These are phyloP conservation scores for Pseudevernia furfuracea DNA, from an alignment of 495 filamentous ascomycete genomes.

Conservation along the genomic window DNA sequence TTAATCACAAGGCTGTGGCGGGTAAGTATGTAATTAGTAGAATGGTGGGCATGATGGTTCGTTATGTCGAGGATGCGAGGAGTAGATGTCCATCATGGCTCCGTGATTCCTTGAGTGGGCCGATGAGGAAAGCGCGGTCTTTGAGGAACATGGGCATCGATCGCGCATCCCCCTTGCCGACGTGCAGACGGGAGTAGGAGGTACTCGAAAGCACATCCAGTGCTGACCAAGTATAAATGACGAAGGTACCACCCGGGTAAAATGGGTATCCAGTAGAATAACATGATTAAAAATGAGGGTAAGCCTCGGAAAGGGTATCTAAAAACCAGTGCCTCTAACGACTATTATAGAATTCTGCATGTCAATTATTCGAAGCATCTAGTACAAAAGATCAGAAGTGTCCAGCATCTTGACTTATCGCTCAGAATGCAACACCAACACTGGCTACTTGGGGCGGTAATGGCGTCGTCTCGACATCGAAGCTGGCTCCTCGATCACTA, in stretches of 20 bases:
- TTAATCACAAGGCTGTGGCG: background rate
- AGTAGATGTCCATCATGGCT: background rate
- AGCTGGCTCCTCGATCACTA: background rate
- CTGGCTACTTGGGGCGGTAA: constrained; percentile 1
- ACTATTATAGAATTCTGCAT: background rate
- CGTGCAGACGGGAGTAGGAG: background rate
- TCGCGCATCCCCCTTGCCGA: background rate
- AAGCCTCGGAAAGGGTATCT: constrained; percentile 17
- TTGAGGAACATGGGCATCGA: background rate
- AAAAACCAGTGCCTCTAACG: constrained; percentile 7
- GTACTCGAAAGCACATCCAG: background rate
- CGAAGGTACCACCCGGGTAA: too few relatives aligned
- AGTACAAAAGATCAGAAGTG: background rate
- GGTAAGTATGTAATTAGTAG: background rate
- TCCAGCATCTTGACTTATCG: background rate
- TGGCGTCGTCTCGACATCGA: constrained; percentile 11
- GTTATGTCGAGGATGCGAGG: background rate
- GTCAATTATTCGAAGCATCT: background rate
- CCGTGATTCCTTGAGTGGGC: background rate
- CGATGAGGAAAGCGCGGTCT: background rate
- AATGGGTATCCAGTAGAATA: too few relatives aligned
- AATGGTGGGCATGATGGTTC: background rate
- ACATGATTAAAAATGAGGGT: constrained; percentile 9
- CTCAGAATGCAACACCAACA: constrained; percentile 18
- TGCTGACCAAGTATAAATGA: background rate